Conservation (phyloP, 331 rosid species). For the Stylosanthes scabra region DNA sequence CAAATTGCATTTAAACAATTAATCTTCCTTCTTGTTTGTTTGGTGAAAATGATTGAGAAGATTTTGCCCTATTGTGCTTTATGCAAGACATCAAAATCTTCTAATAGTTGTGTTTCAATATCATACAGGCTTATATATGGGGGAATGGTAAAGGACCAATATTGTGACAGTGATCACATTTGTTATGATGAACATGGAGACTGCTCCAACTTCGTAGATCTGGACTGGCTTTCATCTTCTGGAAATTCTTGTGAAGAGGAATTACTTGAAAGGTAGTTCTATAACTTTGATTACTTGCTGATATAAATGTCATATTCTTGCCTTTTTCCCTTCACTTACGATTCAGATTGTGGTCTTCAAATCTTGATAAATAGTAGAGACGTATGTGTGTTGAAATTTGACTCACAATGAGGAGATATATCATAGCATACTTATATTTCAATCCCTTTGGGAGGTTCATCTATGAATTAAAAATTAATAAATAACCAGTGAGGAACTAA, state of each 20-base stretch:
- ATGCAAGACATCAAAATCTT: conserved; percentile 27
- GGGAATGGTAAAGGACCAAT: conserved; percentile 58
- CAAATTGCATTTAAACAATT: conserved; percentile 9
- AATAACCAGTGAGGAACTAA: conserved; percentile 16
- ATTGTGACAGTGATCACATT: conserved; percentile 51
- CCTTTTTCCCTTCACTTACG: not conserved
- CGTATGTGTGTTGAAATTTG: conserved; percentile 13
- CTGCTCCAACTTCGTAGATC: conserved; percentile 78
- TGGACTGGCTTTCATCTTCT: conserved; percentile 88
- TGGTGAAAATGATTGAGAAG: not conserved
- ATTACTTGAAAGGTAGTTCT: conserved; percentile 66
- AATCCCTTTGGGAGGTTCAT: conserved; percentile 24
- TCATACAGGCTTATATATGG: conserved; percentile 55
- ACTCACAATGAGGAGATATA: conserved; percentile 23
- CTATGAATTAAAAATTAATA: conserved; percentile 4
- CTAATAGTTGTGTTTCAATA: conserved; percentile 34
- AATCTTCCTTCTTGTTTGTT: no score
- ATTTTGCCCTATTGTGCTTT: conserved; percentile 16
- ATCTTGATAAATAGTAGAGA: conserved; percentile 18
- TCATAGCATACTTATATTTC: conserved; percentile 19
- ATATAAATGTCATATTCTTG: conserved; percentile 13
- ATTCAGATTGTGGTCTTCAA: conserved; percentile 1
- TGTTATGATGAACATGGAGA: conserved; percentile 73
- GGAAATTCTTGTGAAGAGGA: conserved; percentile 97
- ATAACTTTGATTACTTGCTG: not conserved